Evolutionary conservation across 208 protist species (phyloP).

Genomic region (Endotrypanum monterogeii): DNA sequence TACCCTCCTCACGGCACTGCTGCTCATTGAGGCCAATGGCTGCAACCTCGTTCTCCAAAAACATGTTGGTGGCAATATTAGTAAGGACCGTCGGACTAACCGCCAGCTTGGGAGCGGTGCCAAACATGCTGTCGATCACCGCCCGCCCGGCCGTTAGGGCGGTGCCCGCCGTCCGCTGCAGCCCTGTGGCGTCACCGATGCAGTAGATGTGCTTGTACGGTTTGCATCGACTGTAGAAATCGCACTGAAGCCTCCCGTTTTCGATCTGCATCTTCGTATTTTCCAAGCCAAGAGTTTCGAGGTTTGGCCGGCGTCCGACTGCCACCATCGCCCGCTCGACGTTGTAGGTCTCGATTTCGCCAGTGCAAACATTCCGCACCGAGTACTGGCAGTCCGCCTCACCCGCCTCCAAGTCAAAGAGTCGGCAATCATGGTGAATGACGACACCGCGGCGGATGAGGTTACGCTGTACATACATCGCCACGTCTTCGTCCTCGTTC

Average conservation of each 20-base stretch:
- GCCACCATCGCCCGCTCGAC: slow-evolving; percentile 64
- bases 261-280: slow-evolving; percentile 53
- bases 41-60: slow-evolving; percentile 68
- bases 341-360: slow-evolving; percentile 43
- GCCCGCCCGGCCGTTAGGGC: slow-evolving; percentile 50
- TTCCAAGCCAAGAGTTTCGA: slow-evolving; percentile 52
- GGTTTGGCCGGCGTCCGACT: slow-evolving; percentile 57
- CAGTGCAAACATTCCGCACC: slow-evolving; percentile 39
- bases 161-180: slow-evolving; percentile 41
- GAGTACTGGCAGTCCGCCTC: slow-evolving; percentile 47
- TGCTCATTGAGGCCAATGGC: slow-evolving; percentile 66
- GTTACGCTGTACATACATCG: slow-evolving; percentile 42
- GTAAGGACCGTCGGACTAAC: slow-evolving; percentile 25
- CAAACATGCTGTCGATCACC: slow-evolving; percentile 68
- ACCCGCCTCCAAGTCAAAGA: slow-evolving; percentile 58
- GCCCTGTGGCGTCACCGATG: slow-evolving; percentile 53
- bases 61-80: slow-evolving; percentile 56
- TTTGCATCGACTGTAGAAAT: slow-evolving; percentile 53
- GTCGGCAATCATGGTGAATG: slow-evolving; percentile 51
- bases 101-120: slow-evolving; percentile 24
- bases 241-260: slow-evolving; percentile 45
- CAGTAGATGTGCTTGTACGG: slow-evolving; percentile 80
- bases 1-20: slow-evolving; percentile 48
- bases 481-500: slow-evolving; percentile 71
- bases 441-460: slow-evolving; percentile 49